Evolutionary conservation across 2,329 filamentous ascomycete genomes (phyloP), one percentile per base, ranked within the genome.

Genomic region (Colletotrichum sp.): DNA sequence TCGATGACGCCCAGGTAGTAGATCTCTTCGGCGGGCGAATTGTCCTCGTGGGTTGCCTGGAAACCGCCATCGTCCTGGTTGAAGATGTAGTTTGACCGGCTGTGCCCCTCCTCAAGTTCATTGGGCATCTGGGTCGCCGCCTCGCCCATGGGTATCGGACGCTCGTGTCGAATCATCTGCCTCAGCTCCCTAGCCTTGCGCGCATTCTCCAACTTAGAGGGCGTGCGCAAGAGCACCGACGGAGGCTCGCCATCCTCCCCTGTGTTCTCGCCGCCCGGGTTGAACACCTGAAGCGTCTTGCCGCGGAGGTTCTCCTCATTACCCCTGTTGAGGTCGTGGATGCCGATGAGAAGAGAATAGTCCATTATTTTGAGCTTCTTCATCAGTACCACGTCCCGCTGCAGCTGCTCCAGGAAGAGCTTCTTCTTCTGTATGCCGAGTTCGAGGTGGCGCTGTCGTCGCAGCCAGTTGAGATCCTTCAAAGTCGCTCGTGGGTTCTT

Each of bases 1-100:
- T 99, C 97, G 84, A 99, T 99, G 80, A 99, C 98, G 44, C 97
- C 98, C 9, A 99, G 92, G 83, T 99, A 99, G 85, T 99, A 99
- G 57, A 99, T 96, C 85, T 98, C 95, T 71, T 98, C 95, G 3
- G 94, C 96, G 2, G 95, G 92, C 18, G 88, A 87, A 77, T 98
- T 94, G 84, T 98, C 93, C 84, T 98, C 96, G 82, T 98, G 96
- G 1, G 97, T 99, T 15, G 97, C 96, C 79, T 93, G 91, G 85
- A 98, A 96, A 5, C 97, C 97, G 65, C 97, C 97, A 82, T 99
- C 96, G 79, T 99, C 96, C 75, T 93, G 92, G 83, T 98, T 98
- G 84, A 99, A 99, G 79, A 96, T 92, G 79, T 96, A 94, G 68
- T 92, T 91, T 24, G 88, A 86, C 60, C 94, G 93, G 79, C 90